Evolutionary conservation across 108 stramenopile species (phyloP).

Genomic region (Nitzschia palea): DNA sequence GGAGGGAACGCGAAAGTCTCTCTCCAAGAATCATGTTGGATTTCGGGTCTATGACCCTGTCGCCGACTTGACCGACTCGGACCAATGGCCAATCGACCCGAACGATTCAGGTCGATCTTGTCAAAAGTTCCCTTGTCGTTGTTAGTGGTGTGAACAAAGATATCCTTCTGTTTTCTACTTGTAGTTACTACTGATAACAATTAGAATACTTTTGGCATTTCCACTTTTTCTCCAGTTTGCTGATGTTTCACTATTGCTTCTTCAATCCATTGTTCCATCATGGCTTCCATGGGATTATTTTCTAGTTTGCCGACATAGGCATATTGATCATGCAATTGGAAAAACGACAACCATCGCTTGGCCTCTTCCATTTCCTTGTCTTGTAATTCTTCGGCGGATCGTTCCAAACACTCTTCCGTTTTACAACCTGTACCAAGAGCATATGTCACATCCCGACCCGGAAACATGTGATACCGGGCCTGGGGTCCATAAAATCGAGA

Average conservation of each 20-base stretch:
- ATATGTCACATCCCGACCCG: conserved; percentile 73
- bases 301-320: conserved; percentile 59
- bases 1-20: too few relatives aligned
- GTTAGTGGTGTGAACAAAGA: too few relatives aligned
- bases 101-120: too few relatives aligned
- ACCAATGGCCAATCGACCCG: too few relatives aligned
- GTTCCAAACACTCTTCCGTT: conserved; percentile 47
- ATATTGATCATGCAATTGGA: conserved; percentile 82
- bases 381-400: conserved; percentile 47
- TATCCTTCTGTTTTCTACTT: too few relatives aligned
- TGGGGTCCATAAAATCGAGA: conserved; percentile 66
- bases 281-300: conserved; percentile 20
- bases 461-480: conserved; percentile 65
- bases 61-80: too few relatives aligned
- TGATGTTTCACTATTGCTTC: conserved; percentile 5
- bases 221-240: conserved; percentile 8
- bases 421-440: conserved; percentile 72
- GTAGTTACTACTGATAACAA: too few relatives aligned
- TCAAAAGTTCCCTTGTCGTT: too few relatives aligned
- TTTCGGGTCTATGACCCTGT: too few relatives aligned
- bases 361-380: conserved; percentile 64
- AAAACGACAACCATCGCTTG: conserved; percentile 73
- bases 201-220: conserved; percentile 15
- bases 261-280: conserved; percentile 36
- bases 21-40: too few relatives aligned